Conservation (phyloP, 2,329 filamentous ascomycete species). For the Cercospora beticola region DNA sequence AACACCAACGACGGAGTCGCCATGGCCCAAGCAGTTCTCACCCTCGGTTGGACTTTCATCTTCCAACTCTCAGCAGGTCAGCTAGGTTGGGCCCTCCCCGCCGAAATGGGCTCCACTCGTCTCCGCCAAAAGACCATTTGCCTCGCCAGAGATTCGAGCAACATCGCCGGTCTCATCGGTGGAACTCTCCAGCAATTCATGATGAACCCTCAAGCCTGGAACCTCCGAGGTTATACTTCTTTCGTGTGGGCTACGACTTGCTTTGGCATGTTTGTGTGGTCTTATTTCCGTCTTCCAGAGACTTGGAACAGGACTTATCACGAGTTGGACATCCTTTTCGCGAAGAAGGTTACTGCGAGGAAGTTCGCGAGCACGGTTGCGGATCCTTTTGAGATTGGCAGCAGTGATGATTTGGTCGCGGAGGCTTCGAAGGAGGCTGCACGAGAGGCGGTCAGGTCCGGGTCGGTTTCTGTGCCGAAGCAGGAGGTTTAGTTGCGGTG, state of each 20-base stretch:
- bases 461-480: background rate
- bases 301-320: constrained; percentile 54
- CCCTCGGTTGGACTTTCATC: constrained; percentile 25
- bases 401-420: constrained; percentile 6
- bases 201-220: constrained; percentile 33
- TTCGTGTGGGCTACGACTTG: constrained; percentile 44
- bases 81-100: constrained; percentile 31
- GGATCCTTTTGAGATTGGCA: constrained; percentile 1
- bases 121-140: constrained; percentile 34
- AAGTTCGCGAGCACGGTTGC: constrained; percentile 34
- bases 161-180: constrained; percentile 28
- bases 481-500: background rate
- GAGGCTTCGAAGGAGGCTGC: constrained; percentile 8
- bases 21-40: constrained; percentile 29
- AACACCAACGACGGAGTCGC: constrained; percentile 17
- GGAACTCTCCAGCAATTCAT: constrained; percentile 27
- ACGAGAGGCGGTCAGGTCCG: background rate
- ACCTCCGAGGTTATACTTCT: constrained; percentile 28
- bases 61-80: constrained; percentile 32
- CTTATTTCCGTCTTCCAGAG: constrained; percentile 43
- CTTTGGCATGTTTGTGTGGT: constrained; percentile 9
- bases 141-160: constrained; percentile 30
- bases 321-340: constrained; percentile 59
- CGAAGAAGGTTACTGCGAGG: constrained; percentile 45
- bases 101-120: constrained; percentile 32